Evolutionary conservation across 208 protist species (phyloP).

Genomic region (Crithidia expoeki): DNA sequence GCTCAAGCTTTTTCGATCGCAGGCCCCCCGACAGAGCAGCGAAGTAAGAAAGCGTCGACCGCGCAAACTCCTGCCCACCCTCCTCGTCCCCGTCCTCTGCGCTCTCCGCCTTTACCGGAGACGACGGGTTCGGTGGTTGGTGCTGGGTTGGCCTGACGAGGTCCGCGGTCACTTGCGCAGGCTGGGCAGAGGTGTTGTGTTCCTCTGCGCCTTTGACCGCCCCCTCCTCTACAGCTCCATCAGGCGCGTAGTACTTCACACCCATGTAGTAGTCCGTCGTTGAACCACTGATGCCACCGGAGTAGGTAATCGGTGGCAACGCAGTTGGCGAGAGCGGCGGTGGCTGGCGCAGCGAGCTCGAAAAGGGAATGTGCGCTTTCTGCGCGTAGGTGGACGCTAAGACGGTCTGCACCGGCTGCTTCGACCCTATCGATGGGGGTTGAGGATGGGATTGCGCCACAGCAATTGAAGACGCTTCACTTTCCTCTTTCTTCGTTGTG

Average conservation of each 20-base stretch:
- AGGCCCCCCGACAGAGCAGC: neutral
- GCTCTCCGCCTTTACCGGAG: neutral
- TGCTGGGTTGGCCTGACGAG: neutral
- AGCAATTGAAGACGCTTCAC: too few species aligned
- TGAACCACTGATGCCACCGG: slow-evolving; percentile 1
- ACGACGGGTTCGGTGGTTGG: neutral
- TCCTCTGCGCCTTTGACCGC: neutral
- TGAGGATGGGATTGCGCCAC: too few species aligned
- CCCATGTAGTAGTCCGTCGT: slow-evolving; percentile 9
- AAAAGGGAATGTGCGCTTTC: neutral
- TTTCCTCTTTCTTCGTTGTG: too few species aligned
- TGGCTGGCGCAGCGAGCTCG: neutral
- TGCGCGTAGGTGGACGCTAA: neutral
- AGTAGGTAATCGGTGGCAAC: neutral
- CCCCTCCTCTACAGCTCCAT: too few species aligned
- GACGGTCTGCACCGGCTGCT: too few species aligned
- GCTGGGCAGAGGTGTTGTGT: neutral
- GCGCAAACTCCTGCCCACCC: neutral
- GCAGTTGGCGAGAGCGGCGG: neutral
- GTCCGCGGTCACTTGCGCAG: neutral
- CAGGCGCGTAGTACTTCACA: neutral
- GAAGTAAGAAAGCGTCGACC: neutral
- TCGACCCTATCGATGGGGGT: too few species aligned
- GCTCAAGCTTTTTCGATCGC: neutral
- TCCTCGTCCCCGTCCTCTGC: neutral